phyloP scores from a whole-genome alignment of 2,329 filamentous ascomycete species.

The Cryphonectria japonica region DNA sequence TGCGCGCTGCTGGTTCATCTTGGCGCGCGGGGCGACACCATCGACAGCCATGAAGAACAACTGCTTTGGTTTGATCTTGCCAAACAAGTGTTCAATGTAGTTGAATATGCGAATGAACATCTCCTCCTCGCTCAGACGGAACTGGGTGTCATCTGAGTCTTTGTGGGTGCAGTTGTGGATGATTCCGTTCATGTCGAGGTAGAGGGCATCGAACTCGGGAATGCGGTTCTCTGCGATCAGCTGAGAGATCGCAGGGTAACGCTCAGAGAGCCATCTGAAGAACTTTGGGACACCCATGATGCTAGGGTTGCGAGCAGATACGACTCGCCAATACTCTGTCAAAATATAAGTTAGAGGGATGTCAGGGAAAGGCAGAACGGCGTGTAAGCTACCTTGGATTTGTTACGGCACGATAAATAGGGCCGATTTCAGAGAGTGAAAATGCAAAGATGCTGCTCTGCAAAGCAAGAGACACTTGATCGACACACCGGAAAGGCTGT shows the following conservation, averaged over 20 bases:
- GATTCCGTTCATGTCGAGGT: slow-evolving; percentile 99
- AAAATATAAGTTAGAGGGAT: background rate
- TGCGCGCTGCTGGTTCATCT: slow-evolving; percentile 99
- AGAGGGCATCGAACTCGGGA: slow-evolving; percentile 97
- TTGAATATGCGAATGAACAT: slow-evolving; percentile 99
- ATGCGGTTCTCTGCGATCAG: slow-evolving; percentile 98
- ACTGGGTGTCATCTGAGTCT: slow-evolving; percentile 88
- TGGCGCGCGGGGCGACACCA: slow-evolving; percentile 93
- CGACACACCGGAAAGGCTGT: background rate
- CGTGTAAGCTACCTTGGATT: background rate
- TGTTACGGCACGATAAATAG: slow-evolving; percentile 27
- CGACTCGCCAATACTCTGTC: slow-evolving; percentile 6
- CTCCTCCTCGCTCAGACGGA: slow-evolving; percentile 93
- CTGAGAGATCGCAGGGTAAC: slow-evolving; percentile 97
- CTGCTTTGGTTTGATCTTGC: slow-evolving; percentile 98
- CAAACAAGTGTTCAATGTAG: slow-evolving; percentile 98
- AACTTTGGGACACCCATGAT: slow-evolving; percentile 73
- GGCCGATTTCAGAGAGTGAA: slow-evolving; percentile 24
- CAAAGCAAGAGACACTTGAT: background rate
- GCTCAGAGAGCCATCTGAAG: slow-evolving; percentile 98
- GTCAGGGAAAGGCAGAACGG: slow-evolving; percentile 6
- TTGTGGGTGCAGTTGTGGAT: slow-evolving; percentile 99
- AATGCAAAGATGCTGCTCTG: slow-evolving; percentile 21
- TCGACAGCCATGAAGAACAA: slow-evolving; percentile 99
- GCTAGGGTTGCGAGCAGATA: slow-evolving; percentile 29